phyloP scores from a whole-genome alignment of 2,329 filamentous ascomycete genomes.

The Fusarium tuaranense region DNA sequence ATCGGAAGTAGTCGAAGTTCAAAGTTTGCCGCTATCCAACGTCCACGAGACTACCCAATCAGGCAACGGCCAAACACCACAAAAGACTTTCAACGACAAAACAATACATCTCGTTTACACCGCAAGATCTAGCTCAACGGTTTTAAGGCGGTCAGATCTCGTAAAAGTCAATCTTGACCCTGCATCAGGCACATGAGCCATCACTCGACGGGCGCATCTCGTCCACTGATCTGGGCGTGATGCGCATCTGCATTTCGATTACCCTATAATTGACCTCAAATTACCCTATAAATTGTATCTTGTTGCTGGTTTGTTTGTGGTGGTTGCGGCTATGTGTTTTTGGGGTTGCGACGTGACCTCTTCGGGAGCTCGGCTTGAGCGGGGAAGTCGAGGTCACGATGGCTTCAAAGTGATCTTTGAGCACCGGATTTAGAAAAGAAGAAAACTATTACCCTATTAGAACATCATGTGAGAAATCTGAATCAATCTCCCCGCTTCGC shows the following conservation, averaged over 20 bases:
- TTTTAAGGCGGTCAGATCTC: background rate
- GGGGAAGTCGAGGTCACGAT: background rate
- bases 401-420: background rate
- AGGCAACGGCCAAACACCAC: background rate
- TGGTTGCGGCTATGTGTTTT: background rate
- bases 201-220: background rate
- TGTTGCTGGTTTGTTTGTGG: background rate
- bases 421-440: background rate
- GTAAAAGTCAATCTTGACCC: background rate
- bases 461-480: background rate
- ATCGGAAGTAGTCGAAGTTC: background rate
- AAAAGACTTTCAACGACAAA: background rate
- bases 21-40: background rate
- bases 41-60: background rate
- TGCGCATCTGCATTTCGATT: conserved; percentile 10
- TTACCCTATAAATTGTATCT: conserved; percentile 5
- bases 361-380: background rate
- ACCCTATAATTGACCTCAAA: conserved; percentile 13
- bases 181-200: background rate
- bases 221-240: background rate
- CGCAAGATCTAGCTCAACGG: background rate
- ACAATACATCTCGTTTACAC: background rate
- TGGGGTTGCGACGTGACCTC: background rate
- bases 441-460: background rate
- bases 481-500: background rate